Evolutionary conservation across 83 land plant genomes (phyloP).

Genomic region (Picea abies): DNA sequence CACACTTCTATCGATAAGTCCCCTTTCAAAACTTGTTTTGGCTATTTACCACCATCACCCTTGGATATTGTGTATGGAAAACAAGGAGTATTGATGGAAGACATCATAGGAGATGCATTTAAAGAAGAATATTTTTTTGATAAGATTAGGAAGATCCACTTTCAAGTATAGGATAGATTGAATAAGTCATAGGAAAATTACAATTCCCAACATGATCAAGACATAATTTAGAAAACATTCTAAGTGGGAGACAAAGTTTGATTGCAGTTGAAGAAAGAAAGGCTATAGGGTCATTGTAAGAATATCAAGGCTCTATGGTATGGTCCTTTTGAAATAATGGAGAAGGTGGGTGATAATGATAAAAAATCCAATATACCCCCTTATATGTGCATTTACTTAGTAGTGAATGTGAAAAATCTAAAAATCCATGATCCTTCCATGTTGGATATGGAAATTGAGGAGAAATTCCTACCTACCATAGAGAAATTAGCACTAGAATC

Average conservation of each 20-base stretch:
- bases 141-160: not conserved
- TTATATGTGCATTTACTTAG: not conserved
- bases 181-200: not conserved
- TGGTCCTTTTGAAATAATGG: not conserved
- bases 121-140: not conserved
- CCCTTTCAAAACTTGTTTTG: too few species aligned
- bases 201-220: not conserved
- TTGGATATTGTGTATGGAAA: too few species aligned
- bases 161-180: not conserved
- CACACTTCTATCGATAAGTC: too few species aligned
- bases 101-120: too few species aligned
- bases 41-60: too few species aligned
- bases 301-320: not conserved
- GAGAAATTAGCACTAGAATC: not conserved
- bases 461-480: not conserved
- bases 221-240: not conserved
- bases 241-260: not conserved
- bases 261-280: not conserved
- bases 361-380: not conserved
- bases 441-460: not conserved
- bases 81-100: too few species aligned
- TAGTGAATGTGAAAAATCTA: not conserved
- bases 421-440: not conserved
- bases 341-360: not conserved
- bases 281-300: not conserved